Evolutionary conservation across 1,139 yeast genomes (phyloP).

Genomic region (Blastobotrys niveus): DNA sequence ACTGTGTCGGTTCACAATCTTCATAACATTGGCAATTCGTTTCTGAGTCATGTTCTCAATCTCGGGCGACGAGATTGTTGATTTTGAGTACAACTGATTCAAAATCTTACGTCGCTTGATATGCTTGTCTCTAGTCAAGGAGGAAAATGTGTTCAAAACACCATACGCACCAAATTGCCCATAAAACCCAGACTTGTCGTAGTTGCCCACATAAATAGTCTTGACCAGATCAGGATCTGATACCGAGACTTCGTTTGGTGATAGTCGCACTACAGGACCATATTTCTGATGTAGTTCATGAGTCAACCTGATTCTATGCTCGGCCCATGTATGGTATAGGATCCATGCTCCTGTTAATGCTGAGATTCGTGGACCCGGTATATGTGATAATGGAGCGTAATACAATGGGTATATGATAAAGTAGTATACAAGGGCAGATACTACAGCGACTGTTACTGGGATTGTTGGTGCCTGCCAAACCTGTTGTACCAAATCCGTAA

Average conservation of each 20-base stretch:
- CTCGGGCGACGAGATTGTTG: constrained; percentile 28
- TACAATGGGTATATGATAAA: constrained; percentile 19
- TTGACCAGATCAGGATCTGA: constrained; percentile 48
- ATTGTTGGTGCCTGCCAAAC: not conserved
- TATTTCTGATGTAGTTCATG: constrained; percentile 49
- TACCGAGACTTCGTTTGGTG: constrained; percentile 59
- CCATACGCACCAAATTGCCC: constrained; percentile 59
- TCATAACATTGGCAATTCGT: constrained; percentile 29
- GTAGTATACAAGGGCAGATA: constrained; percentile 10
- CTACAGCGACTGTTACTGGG: not conserved
- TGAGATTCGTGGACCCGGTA: constrained; percentile 60
- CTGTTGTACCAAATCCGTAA: not conserved
- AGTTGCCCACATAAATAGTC: constrained; percentile 53
- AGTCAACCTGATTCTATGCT: constrained; percentile 47
- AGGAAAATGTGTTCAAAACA: constrained; percentile 53
- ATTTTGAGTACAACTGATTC: constrained; percentile 28
- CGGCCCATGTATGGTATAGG: constrained; percentile 49
- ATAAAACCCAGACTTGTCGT: constrained; percentile 57
- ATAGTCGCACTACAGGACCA: constrained; percentile 56
- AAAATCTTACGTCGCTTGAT: constrained; percentile 35
- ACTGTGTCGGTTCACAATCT: constrained; percentile 21
- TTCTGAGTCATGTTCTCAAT: constrained; percentile 33
- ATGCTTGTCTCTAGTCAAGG: constrained; percentile 47
- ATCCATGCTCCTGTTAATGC: constrained; percentile 46
- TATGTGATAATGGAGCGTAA: constrained; percentile 32